Base-by-base conservation (phyloP, 2,329 filamentous ascomycete genomes). In the Chrysoporthe austroafricana region DNA sequence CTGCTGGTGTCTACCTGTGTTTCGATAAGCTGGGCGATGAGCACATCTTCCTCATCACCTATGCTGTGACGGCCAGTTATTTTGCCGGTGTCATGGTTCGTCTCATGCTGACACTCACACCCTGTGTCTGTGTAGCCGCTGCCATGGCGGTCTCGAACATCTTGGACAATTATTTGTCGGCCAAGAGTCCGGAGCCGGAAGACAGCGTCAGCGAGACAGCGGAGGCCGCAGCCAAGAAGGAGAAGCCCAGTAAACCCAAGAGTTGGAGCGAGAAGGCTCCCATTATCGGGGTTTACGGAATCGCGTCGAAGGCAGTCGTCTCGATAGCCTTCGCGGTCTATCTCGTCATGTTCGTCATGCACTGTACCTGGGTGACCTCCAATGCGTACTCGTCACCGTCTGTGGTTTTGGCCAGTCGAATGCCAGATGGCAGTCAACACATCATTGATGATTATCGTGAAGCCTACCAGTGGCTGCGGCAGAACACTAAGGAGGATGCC, bases 361-460 rank as follows among this genome's bases (percentile, higher is more conserved):
- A 99, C 84, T 99, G 96, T 82, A 99, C 96, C 13, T 99, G 96
- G 96, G 96, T 99, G 63, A 99, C 96, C 18, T 98, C 96, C 6
- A 98, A 98, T 76, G 96, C 96, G 34, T 99, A 99, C 82, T 98
- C 96, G 7, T 99, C 96, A 36, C 96, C 96, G 6, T 99, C 96
- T 0, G 96, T 99, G 63, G 96, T 99, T 42, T 84, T 99, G 75
- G 96, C 96, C 32, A 97, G 94, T 77, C 89, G 90, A 73, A 85
- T 97, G 82, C 94, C 95, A 1, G 96, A 99, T 76, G 96, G 96
- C 70, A 96, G 90, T 78, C 95, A 98, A 78, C 94, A 97, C 81
- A 99, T 99, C 78, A 99, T 99, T 75, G 96, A 99, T 77, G 96
- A 99, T 79, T 99, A 99, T 83, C 91, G 96, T 77, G 96, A 99